These are phyloP conservation scores for Fusarium cicatricum DNA, from an alignment of 2,329 filamentous ascomycete genomes.

Conservation along the genomic window DNA sequence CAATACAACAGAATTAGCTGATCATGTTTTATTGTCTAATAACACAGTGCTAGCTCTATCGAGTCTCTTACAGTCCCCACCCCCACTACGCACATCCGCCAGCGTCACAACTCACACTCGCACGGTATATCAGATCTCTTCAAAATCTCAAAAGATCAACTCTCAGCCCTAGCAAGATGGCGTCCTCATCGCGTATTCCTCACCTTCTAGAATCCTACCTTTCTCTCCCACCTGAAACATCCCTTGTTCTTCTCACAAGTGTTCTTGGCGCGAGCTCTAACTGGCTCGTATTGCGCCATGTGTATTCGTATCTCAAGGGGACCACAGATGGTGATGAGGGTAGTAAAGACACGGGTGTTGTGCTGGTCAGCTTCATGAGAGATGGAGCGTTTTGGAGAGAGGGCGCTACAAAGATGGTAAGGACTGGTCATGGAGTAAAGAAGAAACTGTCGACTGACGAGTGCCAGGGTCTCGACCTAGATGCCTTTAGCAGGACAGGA, in stretches of 20 bases:
- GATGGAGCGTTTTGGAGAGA: slow-evolving; percentile 82
- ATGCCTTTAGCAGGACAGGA: slow-evolving; percentile 62
- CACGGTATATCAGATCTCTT: slow-evolving; percentile 31
- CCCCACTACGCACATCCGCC: slow-evolving; percentile 15
- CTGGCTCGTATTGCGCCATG: slow-evolving; percentile 69
- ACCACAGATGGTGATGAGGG: slow-evolving; percentile 27
- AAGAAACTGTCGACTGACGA: not conserved
- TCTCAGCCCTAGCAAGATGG: slow-evolving; percentile 16
- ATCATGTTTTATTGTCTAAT: no score
- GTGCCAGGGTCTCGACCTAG: slow-evolving; percentile 73
- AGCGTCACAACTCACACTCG: slow-evolving; percentile 10
- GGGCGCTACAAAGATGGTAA: slow-evolving; percentile 71
- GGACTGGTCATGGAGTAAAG: not conserved
- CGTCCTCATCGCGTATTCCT: slow-evolving; percentile 61
- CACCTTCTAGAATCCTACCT: slow-evolving; percentile 72
- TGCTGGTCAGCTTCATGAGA: slow-evolving; percentile 85
- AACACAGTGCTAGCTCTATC: not conserved
- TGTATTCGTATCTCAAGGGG: slow-evolving; percentile 56
- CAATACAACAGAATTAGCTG: no score
- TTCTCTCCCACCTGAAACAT: slow-evolving; percentile 62
- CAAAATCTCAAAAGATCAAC: slow-evolving; percentile 30
- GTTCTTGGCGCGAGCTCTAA: slow-evolving; percentile 71
- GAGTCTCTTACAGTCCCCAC: slow-evolving; percentile 27
- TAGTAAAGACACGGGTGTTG: slow-evolving; percentile 59
- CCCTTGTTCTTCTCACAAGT: slow-evolving; percentile 72